Base-by-base conservation (phyloP, 805 yeast species). In the Saccharomycopsis malanga region DNA sequence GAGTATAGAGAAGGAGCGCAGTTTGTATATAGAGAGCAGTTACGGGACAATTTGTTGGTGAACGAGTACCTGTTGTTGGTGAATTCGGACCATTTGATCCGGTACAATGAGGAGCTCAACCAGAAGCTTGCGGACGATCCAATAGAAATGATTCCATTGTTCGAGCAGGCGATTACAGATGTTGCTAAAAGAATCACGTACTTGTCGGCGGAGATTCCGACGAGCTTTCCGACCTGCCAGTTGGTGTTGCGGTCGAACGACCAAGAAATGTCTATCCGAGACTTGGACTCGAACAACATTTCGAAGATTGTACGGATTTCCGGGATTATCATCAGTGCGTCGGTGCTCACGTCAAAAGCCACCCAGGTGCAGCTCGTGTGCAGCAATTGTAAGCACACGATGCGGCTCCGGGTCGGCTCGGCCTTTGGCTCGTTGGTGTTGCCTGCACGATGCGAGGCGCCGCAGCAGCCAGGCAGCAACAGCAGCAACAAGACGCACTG, bases 251-350 rank as follows among this genome's bases (percentile, higher is more conserved):
- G 73, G 53, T 82, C 94, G 10, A 79, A 80, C 46, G 83, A 94
- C 14, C 77, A 79, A 49, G 77, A 79, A 49, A 72, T 82, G 3
- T 72, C 91, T 1, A 78, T 93, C 49, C 76, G 98, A 61, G 80
- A 87, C 48, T 70, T 93, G 49, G 91, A 84, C 61, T 82, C 96
- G 1, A 86, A 83, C 41, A 87, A 87, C 61, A 88, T 93, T 52
- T 79, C 96, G 22, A 86, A 87, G 62, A 83, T 93, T 46, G 91
- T 93, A 30, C 73, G 96, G 47, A 77, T 93, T 38, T 85, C 95
- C 18, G 99, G 99, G 25, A 93, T 93, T 57, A 76, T 93, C 56
- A 91, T 93, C 49, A 83, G 94, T 43, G 85, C 97, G 1, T 85
- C 96, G 2, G 89, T 94, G 24, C 72, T 93, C 47, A 72, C 83